These are phyloP conservation scores for Penicillium waksmanii DNA, from an alignment of 495 filamentous ascomycete species.

Conservation along the genomic window DNA sequence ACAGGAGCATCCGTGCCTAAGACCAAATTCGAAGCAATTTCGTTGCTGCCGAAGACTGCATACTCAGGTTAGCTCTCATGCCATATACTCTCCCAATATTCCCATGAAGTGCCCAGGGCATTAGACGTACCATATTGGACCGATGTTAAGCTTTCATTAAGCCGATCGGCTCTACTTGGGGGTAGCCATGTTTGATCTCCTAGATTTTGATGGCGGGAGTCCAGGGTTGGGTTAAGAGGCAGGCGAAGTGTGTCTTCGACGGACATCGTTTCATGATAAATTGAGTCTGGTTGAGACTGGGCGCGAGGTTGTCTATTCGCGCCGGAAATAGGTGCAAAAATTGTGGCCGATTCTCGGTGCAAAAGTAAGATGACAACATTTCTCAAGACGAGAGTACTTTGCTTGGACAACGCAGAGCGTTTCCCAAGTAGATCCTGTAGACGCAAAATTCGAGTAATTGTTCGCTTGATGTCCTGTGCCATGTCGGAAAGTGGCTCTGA, in stretches of 20 bases:
- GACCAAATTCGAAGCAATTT: background rate
- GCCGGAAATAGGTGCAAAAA: constrained; percentile 27
- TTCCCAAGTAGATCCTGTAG: constrained; percentile 33
- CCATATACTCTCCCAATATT: background rate
- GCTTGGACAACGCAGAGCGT: constrained; percentile 34
- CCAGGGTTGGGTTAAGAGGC: constrained; percentile 22
- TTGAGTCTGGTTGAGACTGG: constrained; percentile 5
- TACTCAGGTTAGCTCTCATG: background rate
- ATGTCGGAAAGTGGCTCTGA: constrained; percentile 37
- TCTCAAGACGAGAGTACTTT: constrained; percentile 34
- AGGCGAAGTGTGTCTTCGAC: constrained; percentile 34
- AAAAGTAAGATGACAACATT: constrained; percentile 32
- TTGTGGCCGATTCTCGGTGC: constrained; percentile 29
- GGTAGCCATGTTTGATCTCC: constrained; percentile 15
- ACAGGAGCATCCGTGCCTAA: background rate
- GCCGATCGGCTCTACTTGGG: constrained; percentile 19
- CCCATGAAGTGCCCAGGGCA: constrained; percentile 5
- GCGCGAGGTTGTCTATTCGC: background rate
- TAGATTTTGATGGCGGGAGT: constrained; percentile 9
- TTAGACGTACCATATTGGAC: constrained; percentile 28
- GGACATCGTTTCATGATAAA: constrained; percentile 16
- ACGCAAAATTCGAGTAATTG: constrained; percentile 36
- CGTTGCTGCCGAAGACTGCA: constrained; percentile 1
- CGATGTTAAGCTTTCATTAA: constrained; percentile 32
- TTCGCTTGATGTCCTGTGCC: constrained; percentile 39